These are phyloP conservation scores for Moniliophthora roreri DNA, from an alignment of 1,284 basidiomycete species.

Conservation along the genomic window DNA sequence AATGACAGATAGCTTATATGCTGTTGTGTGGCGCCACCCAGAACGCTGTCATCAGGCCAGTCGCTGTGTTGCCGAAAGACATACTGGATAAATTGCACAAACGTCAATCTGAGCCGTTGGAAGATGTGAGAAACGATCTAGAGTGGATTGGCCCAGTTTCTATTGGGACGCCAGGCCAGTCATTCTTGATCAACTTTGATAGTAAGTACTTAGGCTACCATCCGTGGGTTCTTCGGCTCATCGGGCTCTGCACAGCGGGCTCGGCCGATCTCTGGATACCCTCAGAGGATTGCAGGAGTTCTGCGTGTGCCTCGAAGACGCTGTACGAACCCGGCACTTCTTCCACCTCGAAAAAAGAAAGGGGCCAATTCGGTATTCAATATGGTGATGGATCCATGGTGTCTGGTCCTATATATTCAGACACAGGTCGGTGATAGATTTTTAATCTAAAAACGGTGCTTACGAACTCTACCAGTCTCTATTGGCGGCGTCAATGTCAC, in stretches of 20 bases:
- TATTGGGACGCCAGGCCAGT: constrained; percentile 30
- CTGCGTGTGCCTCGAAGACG: constrained; percentile 23
- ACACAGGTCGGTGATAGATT: constrained; percentile 29
- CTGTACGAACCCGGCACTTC: constrained; percentile 34
- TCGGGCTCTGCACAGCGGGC: constrained; percentile 21
- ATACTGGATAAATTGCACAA: constrained; percentile 14
- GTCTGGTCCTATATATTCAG: constrained; percentile 49
- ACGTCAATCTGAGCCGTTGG: constrained; percentile 21
- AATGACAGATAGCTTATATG: neutral
- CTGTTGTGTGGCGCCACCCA: constrained; percentile 3
- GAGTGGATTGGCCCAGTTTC: constrained; percentile 30
- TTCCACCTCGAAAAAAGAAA: constrained; percentile 31
- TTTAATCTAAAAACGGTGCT: too few species aligned
- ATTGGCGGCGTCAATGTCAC: constrained; percentile 29
- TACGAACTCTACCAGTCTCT: constrained; percentile 26
- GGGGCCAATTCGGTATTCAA: constrained; percentile 38
- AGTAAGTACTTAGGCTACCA: constrained; percentile 30
- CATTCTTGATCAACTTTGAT: constrained; percentile 33
- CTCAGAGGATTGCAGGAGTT: constrained; percentile 27
- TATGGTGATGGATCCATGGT: constrained; percentile 59
- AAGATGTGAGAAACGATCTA: constrained; percentile 18
- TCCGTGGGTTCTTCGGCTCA: constrained; percentile 18
- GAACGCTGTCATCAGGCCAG: constrained; percentile 18
- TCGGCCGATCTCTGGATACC: constrained; percentile 25
- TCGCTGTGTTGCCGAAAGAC: constrained; percentile 15